Conservation (phyloP, 2,329 filamentous ascomycete species). For the Taxawa tesnikishii region DNA sequence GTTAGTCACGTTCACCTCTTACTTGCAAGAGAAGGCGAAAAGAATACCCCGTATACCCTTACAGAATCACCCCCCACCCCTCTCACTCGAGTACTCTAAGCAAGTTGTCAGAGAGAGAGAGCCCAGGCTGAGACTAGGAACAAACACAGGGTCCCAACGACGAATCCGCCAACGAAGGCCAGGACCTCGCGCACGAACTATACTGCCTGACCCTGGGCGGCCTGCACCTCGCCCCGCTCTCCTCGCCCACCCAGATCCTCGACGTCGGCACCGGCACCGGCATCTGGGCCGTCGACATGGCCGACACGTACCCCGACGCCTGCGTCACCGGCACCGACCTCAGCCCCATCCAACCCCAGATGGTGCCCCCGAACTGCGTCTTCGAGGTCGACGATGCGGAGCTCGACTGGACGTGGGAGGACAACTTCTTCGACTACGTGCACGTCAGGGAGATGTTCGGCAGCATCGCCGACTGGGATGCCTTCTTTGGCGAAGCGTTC, state of each 20-base stretch:
- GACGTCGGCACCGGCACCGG: slow-evolving; percentile 41
- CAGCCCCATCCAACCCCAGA: slow-evolving; percentile 36
- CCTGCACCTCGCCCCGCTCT: slow-evolving; percentile 18
- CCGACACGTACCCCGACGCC: slow-evolving; percentile 15
- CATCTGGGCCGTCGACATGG: slow-evolving; percentile 23
- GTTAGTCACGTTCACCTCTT: too few species aligned
- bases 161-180: slow-evolving; percentile 28
- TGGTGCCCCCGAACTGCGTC: slow-evolving; percentile 32
- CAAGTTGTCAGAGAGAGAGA: slow-evolving; percentile 11
- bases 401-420: slow-evolving; percentile 25
- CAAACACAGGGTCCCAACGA: slow-evolving; percentile 26
- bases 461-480: slow-evolving; percentile 32
- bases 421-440: slow-evolving; percentile 29
- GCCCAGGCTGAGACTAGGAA: slow-evolving; percentile 10
- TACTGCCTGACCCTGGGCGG: slow-evolving; percentile 20
- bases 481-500: slow-evolving; percentile 23
- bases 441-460: slow-evolving; percentile 34
- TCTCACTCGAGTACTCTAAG: too few species aligned
- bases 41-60: too few species aligned
- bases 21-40: too few species aligned
- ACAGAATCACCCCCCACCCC: too few species aligned
- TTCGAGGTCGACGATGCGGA: slow-evolving; percentile 37
- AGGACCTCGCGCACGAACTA: slow-evolving; percentile 32
- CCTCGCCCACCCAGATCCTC: slow-evolving; percentile 19
- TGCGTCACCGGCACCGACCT: slow-evolving; percentile 35